Conservation (phyloP, 352 stramenopile species). For the Aphanomyces astaci region DNA sequence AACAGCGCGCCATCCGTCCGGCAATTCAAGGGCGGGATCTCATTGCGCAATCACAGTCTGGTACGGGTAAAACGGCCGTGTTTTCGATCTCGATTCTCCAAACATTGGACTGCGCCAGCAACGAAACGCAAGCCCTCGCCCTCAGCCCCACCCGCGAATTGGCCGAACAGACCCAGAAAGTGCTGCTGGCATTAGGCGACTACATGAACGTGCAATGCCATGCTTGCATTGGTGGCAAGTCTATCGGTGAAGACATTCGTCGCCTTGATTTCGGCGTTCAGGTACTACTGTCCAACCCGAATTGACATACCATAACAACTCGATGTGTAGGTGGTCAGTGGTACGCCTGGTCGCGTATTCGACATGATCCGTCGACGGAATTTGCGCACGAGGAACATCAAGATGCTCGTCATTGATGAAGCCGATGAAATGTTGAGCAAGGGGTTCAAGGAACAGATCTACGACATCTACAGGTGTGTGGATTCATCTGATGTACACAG, state of each 20-base stretch:
- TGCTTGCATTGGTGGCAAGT: slow-evolving; percentile 94
- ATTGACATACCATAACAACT: neutral
- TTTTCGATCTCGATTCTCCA: slow-evolving; percentile 94
- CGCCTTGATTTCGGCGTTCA: slow-evolving; percentile 90
- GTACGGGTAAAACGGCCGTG: slow-evolving; percentile 92
- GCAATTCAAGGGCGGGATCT: slow-evolving; percentile 93
- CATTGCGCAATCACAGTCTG: slow-evolving; percentile 95
- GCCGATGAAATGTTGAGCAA: slow-evolving; percentile 98
- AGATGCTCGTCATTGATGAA: slow-evolving; percentile 96
- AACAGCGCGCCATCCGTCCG: slow-evolving; percentile 96
- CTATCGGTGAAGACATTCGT: slow-evolving; percentile 91
- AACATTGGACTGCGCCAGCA: slow-evolving; percentile 85
- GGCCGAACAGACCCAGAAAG: slow-evolving; percentile 95
- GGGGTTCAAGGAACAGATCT: slow-evolving; percentile 98
- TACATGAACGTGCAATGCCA: slow-evolving; percentile 98
- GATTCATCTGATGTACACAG: slow-evolving; percentile 20
- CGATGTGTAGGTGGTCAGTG: slow-evolving; percentile 83
- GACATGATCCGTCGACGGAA: slow-evolving; percentile 95
- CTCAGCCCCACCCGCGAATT: slow-evolving; percentile 95
- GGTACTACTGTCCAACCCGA: neutral
- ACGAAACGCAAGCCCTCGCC: slow-evolving; percentile 92
- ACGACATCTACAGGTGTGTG: slow-evolving; percentile 93
- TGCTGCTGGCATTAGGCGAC: slow-evolving; percentile 91
- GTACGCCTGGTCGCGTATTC: slow-evolving; percentile 96
- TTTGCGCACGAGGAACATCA: slow-evolving; percentile 85